A percentile compares a stretch with the other conserved stretches of the same genome.
phyloP scores from a whole-genome alignment of 257 asterid species.

The Capsicum baccatum region DNA sequence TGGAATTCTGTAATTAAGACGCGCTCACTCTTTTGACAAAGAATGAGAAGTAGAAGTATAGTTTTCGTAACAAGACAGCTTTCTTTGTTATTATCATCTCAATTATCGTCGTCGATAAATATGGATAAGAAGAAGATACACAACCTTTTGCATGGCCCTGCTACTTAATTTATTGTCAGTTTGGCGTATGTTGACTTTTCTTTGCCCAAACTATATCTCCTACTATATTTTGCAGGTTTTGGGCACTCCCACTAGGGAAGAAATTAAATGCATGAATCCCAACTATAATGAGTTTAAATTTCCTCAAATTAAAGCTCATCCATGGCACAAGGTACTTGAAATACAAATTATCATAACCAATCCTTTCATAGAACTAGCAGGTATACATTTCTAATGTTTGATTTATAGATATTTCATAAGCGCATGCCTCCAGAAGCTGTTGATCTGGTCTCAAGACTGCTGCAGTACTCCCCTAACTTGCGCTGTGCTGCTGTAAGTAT shows the following conservation, averaged over 20 bases:
- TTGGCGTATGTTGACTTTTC: background rate
- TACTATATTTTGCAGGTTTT: conserved; percentile 47
- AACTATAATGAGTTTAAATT: conserved; percentile 63
- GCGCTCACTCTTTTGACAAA: background rate
- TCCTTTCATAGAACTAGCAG: background rate
- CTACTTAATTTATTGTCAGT: background rate
- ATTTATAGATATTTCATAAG: conserved; percentile 57
- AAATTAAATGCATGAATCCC: conserved; percentile 71
- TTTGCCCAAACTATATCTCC: conserved; percentile 16
- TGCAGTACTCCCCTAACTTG: conserved; percentile 65
- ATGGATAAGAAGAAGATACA: conserved; percentile 9
- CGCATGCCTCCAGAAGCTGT: conserved; percentile 75
- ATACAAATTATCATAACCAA: background rate
- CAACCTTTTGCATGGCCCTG: background rate
- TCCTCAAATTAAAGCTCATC: conserved; percentile 71
- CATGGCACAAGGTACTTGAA: conserved; percentile 64
- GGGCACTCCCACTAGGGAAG: conserved; percentile 72
- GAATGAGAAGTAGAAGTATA: background rate
- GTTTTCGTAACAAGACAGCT: conserved; percentile 13
- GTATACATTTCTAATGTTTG: background rate
- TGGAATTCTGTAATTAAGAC: conserved; percentile 4
- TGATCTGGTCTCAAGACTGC: conserved; percentile 64
- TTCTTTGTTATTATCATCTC: background rate
- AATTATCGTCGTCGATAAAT: background rate
- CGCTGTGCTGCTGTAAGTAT: conserved; percentile 64